Evolutionary conservation across 2,329 filamentous ascomycete species (phyloP).

Genomic region (Colletotrichum abscissum): DNA sequence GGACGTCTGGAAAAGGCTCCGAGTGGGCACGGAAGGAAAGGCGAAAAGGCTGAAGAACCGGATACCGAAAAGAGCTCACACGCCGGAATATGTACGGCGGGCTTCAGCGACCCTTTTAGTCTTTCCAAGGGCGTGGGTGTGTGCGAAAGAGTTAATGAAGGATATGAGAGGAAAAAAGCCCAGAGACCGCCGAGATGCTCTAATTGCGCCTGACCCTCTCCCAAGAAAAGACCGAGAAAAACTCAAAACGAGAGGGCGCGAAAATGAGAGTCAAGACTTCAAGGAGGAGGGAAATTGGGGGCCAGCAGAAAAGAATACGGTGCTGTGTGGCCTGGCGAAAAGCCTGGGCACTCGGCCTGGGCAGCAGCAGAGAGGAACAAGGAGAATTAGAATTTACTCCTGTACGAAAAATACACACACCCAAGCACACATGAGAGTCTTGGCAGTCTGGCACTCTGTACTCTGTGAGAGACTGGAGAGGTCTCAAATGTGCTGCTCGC

Average conservation of each 20-base stretch:
- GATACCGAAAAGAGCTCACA: neutral
- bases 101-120: neutral
- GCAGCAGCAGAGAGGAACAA: neutral
- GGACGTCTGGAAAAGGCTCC: neutral
- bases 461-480: constrained; percentile 11
- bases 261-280: neutral
- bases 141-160: neutral
- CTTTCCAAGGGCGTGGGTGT: neutral
- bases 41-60: neutral
- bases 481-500: constrained; percentile 15
- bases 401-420: neutral
- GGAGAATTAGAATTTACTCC: neutral
- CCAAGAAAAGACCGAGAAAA: constrained; percentile 25
- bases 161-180: neutral
- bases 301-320: neutral
- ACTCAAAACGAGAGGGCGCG: neutral
- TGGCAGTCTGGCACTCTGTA: neutral
- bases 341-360: neutral
- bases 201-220: neutral
- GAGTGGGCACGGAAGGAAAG: neutral
- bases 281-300: too few species aligned
- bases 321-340: neutral
- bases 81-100: neutral
- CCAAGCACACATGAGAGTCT: neutral
- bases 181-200: neutral